A percentile compares a stretch with the other conserved stretches of the same genome.
phyloP scores from a whole-genome alignment of 768 basidiomycete genomes.

The Fomitopsis pulvina region DNA sequence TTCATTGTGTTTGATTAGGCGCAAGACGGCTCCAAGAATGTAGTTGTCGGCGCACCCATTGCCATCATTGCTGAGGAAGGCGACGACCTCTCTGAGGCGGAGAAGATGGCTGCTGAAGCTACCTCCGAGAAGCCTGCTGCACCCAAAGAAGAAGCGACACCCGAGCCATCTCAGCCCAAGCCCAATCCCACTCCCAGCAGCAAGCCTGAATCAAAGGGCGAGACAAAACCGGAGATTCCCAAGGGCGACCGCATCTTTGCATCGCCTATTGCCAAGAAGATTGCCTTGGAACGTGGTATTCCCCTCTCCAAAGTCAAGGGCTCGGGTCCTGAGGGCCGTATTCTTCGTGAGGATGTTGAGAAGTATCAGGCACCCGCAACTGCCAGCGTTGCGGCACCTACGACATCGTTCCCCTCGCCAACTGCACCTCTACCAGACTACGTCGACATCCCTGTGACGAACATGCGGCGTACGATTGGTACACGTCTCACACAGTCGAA shows the following conservation, averaged over 20 bases:
- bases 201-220: conserved; percentile 27
- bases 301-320: conserved; percentile 89
- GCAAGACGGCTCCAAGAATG: conserved; percentile 78
- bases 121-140: conserved; percentile 36
- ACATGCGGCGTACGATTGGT: conserved; percentile 94
- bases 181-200: conserved; percentile 30
- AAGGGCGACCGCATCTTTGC: conserved; percentile 86
- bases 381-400: conserved; percentile 29
- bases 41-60: conserved; percentile 83
- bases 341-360: conserved; percentile 92
- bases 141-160: conserved; percentile 28
- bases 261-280: conserved; percentile 92
- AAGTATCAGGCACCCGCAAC: conserved; percentile 61
- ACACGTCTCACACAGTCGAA: conserved; percentile 87
- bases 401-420: conserved; percentile 38
- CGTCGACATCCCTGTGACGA: conserved; percentile 83
- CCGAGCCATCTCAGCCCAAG: conserved; percentile 37
- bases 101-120: conserved; percentile 62
- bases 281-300: conserved; percentile 91
- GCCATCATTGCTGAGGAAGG: conserved; percentile 93
- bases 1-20: conserved; percentile 37
- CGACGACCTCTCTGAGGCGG: conserved; percentile 84
- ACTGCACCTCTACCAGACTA: conserved; percentile 65
- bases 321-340: conserved; percentile 88
- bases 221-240: conserved; percentile 49